Evolutionary conservation across 331 rosid genomes (phyloP), one percentile per base, ranked within the genome.

Genomic region (Stylosanthes scabra): DNA sequence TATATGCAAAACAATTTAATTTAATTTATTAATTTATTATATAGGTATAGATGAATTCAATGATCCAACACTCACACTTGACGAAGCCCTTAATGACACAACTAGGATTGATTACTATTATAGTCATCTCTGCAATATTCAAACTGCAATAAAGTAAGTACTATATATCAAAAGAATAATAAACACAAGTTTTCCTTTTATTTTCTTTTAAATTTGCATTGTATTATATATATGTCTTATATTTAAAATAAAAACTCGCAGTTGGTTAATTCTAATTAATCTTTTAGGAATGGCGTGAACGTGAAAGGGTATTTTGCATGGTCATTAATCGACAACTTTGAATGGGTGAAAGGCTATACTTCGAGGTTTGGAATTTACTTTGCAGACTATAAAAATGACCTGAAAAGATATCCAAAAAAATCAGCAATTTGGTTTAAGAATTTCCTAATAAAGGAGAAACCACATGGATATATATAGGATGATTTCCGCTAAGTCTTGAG

Each of bases 241-340:
- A n/a, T n/a, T n/a, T n/a, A n/a, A n/a, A n/a, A n/a, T n/a, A n/a
- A n/a, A n/a, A n/a, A n/a, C n/a, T n/a, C n/a, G n/a, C n/a, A n/a
- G n/a, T n/a, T n/a, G n/a, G n/a, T n/a, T n/a, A n/a, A n/a, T n/a
- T n/a, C n/a, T n/a, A n/a, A n/a, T n/a, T n/a, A n/a, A n/a, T 78
- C 11, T 63, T 12, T 56, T 0, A 71, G 82, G 77, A 68, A 78
- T 12, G 82, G 77, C 0, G 62, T 13, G 3, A 78, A 78, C 8
- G 70, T 59, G 16, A 81, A 81, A 45, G 87, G 88, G 2, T 85
- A 81, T 41, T 85, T 83, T 34, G 88, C 88, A 6, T 85, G 90
- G 88, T 73, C 90, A 0, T 68, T 83, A n/a, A 3, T 76, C 3
- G 87, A 88, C 40, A 74, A 74, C 13, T 83, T 78, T 0, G 88